Conservation (phyloP, 352 stramenopile species). For the Pythium chondricola region DNA sequence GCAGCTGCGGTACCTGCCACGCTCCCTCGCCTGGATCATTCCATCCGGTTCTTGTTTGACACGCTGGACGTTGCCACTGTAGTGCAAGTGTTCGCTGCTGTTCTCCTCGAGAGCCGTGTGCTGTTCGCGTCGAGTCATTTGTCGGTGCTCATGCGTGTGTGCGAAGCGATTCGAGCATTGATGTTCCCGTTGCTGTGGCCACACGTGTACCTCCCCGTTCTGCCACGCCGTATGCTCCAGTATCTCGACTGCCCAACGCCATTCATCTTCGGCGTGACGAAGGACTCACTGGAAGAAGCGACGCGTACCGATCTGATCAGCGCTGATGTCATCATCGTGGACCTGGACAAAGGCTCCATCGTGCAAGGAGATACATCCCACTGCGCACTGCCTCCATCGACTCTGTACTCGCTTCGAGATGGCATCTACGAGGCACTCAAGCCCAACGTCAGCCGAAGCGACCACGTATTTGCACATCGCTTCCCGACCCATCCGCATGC, state of each 20-base stretch:
- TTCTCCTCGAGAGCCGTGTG: constrained; percentile 77
- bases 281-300: constrained; percentile 48
- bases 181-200: constrained; percentile 84
- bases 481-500: constrained; percentile 37
- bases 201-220: constrained; percentile 80
- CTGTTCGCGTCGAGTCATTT: constrained; percentile 76
- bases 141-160: constrained; percentile 78
- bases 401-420: constrained; percentile 18
- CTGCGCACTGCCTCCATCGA: constrained; percentile 11
- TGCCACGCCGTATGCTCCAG: constrained; percentile 73
- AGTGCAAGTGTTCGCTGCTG: constrained; percentile 67
- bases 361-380: constrained; percentile 10
- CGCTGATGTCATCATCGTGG: constrained; percentile 68
- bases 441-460: constrained; percentile 24
- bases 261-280: constrained; percentile 81
- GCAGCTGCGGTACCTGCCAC: background rate
- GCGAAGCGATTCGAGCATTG: constrained; percentile 71
- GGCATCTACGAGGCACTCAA: constrained; percentile 25
- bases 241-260: constrained; percentile 83
- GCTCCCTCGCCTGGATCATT: constrained; percentile 60
- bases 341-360: constrained; percentile 34
- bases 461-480: constrained; percentile 29
- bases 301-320: constrained; percentile 49
- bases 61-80: constrained; percentile 71
- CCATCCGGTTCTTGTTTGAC: constrained; percentile 72